Conservation (phyloP, 805 yeast species). For the Kluyveromyces nonfermentans region DNA sequence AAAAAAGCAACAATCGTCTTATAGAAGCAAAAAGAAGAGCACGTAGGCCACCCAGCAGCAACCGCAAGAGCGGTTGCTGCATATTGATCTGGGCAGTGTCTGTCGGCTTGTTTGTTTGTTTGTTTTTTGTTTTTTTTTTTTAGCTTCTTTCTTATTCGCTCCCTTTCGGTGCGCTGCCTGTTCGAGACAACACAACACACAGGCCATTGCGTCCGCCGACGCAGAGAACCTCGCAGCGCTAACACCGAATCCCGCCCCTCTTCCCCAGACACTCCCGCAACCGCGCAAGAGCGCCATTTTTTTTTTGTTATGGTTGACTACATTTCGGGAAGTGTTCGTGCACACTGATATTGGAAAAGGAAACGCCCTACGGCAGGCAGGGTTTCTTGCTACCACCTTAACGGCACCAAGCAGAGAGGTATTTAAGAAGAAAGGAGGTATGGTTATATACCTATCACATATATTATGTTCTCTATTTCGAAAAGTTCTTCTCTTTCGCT, state of each 20-base stretch:
- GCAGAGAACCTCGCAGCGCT: neutral
- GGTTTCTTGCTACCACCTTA: neutral
- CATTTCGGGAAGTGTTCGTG: neutral
- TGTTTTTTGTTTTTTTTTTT: neutral
- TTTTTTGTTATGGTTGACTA: neutral
- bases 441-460: neutral
- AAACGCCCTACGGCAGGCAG: neutral
- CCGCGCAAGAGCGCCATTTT: too few relatives aligned
- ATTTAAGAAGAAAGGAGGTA: neutral
- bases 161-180: constrained; percentile 3
- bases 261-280: too few relatives aligned
- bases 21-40: neutral
- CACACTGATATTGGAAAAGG: neutral
- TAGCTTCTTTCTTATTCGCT: neutral
- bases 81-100: neutral
- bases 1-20: neutral
- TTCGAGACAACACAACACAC: neutral
- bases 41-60: neutral
- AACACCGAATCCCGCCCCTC: too few relatives aligned
- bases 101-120: neutral
- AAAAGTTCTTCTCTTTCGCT: too few relatives aligned
- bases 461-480: too few relatives aligned
- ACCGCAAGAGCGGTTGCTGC: neutral
- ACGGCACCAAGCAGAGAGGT: neutral
- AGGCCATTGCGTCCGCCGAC: neutral